Conservation (phyloP, 495 filamentous ascomycete genomes). For the Venustampulla echinocandica region DNA sequence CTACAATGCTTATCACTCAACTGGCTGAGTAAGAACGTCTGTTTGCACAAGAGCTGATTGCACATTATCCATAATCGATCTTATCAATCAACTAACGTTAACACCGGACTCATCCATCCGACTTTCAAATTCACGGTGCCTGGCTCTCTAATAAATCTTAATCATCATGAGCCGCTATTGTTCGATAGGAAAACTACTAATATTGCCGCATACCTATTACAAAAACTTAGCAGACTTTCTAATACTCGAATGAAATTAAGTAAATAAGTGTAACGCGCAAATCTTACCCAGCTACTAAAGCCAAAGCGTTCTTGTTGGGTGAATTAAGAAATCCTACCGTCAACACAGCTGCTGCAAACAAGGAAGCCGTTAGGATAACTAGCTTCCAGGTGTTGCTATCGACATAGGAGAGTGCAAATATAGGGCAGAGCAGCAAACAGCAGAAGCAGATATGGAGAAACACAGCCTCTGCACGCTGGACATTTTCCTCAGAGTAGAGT, state of each 20-base stretch:
- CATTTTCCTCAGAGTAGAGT: conserved; percentile 11
- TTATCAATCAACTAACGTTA: conserved; percentile 1
- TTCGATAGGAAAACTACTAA: conserved; percentile 9
- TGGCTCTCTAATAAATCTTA: neutral
- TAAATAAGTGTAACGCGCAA: neutral
- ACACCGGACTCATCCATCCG: neutral
- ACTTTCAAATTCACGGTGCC: neutral
- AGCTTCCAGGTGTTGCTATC: conserved; percentile 13
- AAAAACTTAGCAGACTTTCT: conserved; percentile 2
- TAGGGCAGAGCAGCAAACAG: conserved; percentile 10
- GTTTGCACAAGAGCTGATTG: neutral
- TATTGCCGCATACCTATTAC: conserved; percentile 11
- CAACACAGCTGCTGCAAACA: conserved; percentile 8
- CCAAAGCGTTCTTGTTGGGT: conserved; percentile 10
- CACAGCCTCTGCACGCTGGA: conserved; percentile 9
- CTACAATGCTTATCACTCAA: neutral
- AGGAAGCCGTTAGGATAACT: conserved; percentile 3
- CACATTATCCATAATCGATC: neutral
- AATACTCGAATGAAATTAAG: neutral
- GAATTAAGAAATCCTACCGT: conserved; percentile 8
- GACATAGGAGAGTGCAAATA: conserved; percentile 6
- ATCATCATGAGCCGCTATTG: conserved; percentile 5
- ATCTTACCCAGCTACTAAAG: conserved; percentile 12
- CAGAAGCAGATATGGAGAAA: conserved; percentile 11
- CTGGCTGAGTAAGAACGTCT: neutral